phyloP scores from a whole-genome alignment of 352 stramenopile genomes.

The Phytopythium chamaehyphon region DNA sequence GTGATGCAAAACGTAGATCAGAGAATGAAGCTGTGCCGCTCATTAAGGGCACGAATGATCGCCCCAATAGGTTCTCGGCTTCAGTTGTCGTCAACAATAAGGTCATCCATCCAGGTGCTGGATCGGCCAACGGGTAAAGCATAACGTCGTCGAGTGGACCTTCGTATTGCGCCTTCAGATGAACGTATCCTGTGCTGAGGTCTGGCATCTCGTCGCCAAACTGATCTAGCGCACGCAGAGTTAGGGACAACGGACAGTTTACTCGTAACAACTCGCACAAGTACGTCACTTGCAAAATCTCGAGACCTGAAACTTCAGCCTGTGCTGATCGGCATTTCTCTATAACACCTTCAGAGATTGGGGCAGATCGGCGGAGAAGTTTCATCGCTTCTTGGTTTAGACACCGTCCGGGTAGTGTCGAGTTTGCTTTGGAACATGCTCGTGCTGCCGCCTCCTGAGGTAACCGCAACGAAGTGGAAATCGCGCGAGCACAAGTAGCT shows the following conservation, averaged over 20 bases:
- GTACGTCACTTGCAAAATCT: slow-evolving; percentile 45
- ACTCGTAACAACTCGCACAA: slow-evolving; percentile 39
- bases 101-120: slow-evolving; percentile 3
- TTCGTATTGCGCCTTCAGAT: slow-evolving; percentile 11
- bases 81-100: neutral
- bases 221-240: slow-evolving; percentile 46
- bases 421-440: slow-evolving; percentile 27
- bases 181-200: slow-evolving; percentile 22
- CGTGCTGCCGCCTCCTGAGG: slow-evolving; percentile 23
- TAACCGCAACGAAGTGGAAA: slow-evolving; percentile 21
- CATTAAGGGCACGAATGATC: slow-evolving; percentile 11
- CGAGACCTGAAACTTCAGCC: slow-evolving; percentile 22
- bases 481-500: slow-evolving; percentile 31
- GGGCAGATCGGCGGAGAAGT: neutral
- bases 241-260: slow-evolving; percentile 34
- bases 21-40: slow-evolving; percentile 40
- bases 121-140: neutral
- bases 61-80: neutral
- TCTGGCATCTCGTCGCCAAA: slow-evolving; percentile 40
- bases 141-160: neutral
- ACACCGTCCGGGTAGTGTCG: slow-evolving; percentile 39
- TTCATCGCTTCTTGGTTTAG: slow-evolving; percentile 18
- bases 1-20: slow-evolving; percentile 28
- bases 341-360: slow-evolving; percentile 13
- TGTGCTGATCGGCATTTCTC: slow-evolving; percentile 25